Conservation (phyloP, 2,329 filamentous ascomycete genomes). For the Xylaria sp. region DNA sequence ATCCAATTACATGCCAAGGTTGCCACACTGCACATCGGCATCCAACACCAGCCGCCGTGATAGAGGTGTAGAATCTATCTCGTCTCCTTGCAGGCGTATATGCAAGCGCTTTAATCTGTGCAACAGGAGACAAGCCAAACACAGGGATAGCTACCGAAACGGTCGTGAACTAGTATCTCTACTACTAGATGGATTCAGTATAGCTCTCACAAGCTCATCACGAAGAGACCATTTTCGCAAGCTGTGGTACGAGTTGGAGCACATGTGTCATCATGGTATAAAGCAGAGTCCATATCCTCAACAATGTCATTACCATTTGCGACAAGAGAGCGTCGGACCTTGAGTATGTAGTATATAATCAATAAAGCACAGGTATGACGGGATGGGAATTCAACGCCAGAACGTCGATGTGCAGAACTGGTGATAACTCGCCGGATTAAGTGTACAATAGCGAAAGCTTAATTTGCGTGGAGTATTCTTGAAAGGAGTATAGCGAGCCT, state of each 20-base stretch:
- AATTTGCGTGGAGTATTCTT: too few species aligned
- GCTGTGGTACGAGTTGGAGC: neutral
- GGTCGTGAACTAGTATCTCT: neutral
- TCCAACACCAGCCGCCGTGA: conserved; percentile 3
- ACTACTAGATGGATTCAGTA: neutral
- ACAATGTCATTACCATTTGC: too few species aligned
- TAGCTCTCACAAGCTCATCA: neutral
- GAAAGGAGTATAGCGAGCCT: too few species aligned
- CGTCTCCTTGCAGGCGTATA: conserved; percentile 5
- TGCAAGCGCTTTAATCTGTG: conserved; percentile 11
- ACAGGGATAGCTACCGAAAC: conserved; percentile 16
- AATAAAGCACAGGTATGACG: too few species aligned
- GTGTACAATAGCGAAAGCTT: too few species aligned
- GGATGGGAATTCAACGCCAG: too few species aligned
- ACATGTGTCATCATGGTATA: neutral
- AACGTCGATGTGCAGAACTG: too few species aligned
- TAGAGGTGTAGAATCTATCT: neutral
- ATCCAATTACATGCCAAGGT: neutral
- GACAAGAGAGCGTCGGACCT: too few species aligned
- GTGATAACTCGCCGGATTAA: too few species aligned
- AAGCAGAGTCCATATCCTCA: neutral
- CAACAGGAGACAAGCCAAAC: conserved; percentile 10
- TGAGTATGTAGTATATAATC: neutral
- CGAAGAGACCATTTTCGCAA: neutral
- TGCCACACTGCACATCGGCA: neutral